These are phyloP conservation scores for Trichosporon inkin DNA, from an alignment of 1,284 basidiomycete genomes.

Conservation along the genomic window DNA sequence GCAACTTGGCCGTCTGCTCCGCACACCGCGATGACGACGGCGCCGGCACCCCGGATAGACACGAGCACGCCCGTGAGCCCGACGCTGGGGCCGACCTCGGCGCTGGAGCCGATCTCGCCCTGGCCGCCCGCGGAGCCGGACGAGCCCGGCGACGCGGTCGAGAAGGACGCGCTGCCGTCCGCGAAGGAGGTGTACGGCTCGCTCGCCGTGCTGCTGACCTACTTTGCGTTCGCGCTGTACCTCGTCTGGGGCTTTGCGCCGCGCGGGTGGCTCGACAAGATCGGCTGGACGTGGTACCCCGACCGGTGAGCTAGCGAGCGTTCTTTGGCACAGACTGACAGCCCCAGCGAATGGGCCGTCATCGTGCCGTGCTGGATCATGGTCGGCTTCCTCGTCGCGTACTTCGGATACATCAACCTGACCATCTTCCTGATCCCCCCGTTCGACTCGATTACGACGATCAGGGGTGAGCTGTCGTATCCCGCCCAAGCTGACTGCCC, in stretches of 20 bases:
- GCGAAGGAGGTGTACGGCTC: constrained; percentile 75
- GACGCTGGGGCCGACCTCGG: constrained; percentile 37
- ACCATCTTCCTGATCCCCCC: constrained; percentile 67
- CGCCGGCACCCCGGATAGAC: background rate
- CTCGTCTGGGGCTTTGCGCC: constrained; percentile 63
- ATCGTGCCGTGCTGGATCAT: constrained; percentile 77
- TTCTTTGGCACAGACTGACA: constrained; percentile 7
- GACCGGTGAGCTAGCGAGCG: constrained; percentile 59
- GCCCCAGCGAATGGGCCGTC: constrained; percentile 72
- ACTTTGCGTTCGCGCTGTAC: constrained; percentile 65
- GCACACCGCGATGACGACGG: background rate
- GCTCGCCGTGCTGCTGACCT: constrained; percentile 74
- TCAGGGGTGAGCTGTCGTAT: constrained; percentile 57
- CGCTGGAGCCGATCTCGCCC: constrained; percentile 56
- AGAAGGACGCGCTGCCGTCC: constrained; percentile 25
- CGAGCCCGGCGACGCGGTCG: constrained; percentile 50
- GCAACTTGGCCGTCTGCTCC: too few relatives aligned
- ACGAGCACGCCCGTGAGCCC: background rate
- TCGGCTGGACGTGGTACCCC: constrained; percentile 81
- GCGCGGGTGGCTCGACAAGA: constrained; percentile 56
- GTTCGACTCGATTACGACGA: constrained; percentile 62
- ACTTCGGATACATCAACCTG: constrained; percentile 70
- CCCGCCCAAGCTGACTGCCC: background rate
- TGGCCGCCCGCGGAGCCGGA: constrained; percentile 56
- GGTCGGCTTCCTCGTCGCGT: constrained; percentile 67